Evolutionary conservation across 495 filamentous ascomycete genomes (phyloP).

Genomic region (Articulospora tetracladia): DNA sequence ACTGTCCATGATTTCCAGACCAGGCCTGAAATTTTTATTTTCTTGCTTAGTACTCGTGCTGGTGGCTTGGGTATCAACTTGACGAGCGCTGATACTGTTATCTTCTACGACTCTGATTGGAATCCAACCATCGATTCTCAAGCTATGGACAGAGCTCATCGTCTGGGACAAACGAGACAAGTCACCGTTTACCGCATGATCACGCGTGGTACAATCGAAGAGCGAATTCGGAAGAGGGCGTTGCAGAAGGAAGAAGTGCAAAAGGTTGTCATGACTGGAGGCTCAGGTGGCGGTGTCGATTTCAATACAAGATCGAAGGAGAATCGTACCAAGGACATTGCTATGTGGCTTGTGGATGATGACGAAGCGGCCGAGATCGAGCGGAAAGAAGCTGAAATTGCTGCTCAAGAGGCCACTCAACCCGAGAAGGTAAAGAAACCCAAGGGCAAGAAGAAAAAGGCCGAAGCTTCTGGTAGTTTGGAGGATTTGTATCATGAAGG

Average conservation of each 20-base stretch:
- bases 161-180: slow-evolving; percentile 92
- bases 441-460: slow-evolving; percentile 51
- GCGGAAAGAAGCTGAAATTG: slow-evolving; percentile 77
- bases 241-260: slow-evolving; percentile 99
- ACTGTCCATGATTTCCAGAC: slow-evolving; percentile 97
- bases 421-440: slow-evolving; percentile 47
- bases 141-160: slow-evolving; percentile 98
- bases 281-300: slow-evolving; percentile 77
- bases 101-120: slow-evolving; percentile 99
- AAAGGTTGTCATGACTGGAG: slow-evolving; percentile 94
- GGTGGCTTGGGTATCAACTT: slow-evolving; percentile 98
- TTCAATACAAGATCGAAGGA: slow-evolving; percentile 89
- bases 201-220: slow-evolving; percentile 95
- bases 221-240: slow-evolving; percentile 95
- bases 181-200: slow-evolving; percentile 98
- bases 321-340: slow-evolving; percentile 92
- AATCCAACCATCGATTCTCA: slow-evolving; percentile 98
- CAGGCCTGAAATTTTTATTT: slow-evolving; percentile 89
- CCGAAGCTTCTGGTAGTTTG: slow-evolving; percentile 61
- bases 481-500: slow-evolving; percentile 99
- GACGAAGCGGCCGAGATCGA: slow-evolving; percentile 91
- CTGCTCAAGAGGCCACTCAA: slow-evolving; percentile 51
- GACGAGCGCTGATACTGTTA: slow-evolving; percentile 88
- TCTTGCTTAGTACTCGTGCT: slow-evolving; percentile 91
- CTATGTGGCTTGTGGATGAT: slow-evolving; percentile 94